Evolutionary conservation across 2,329 filamentous ascomycete species (phyloP).

Genomic region (Hypoxylon sp.): DNA sequence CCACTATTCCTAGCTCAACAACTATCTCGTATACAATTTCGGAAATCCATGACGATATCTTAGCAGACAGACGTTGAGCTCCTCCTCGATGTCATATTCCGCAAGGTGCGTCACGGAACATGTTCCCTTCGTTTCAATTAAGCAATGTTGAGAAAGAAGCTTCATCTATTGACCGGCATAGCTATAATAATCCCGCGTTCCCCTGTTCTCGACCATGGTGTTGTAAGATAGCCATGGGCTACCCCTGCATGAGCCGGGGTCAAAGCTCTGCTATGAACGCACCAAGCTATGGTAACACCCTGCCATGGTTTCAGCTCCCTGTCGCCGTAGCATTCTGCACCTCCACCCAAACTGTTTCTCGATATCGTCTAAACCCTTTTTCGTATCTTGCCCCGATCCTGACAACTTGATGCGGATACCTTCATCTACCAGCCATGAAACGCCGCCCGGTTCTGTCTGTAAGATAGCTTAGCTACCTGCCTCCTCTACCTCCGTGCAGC

Average conservation of each 20-base stretch:
- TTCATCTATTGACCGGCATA: constrained; percentile 40
- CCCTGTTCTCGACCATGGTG: constrained; percentile 12
- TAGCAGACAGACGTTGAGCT: too few relatives aligned
- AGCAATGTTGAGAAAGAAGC: constrained; percentile 36
- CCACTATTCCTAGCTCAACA: background rate
- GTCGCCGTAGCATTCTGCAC: constrained; percentile 45
- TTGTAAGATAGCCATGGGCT: constrained; percentile 12
- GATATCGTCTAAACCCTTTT: constrained; percentile 41
- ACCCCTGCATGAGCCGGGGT: constrained; percentile 25
- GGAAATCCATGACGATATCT: too few relatives aligned
- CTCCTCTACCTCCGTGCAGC: constrained; percentile 6
- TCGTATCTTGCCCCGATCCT: constrained; percentile 40
- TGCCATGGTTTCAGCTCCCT: constrained; percentile 46
- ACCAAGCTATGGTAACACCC: constrained; percentile 30
- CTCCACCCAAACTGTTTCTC: constrained; percentile 33
- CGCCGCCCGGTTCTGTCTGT: constrained; percentile 13
- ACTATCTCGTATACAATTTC: too few relatives aligned
- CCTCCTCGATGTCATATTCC: constrained; percentile 18
- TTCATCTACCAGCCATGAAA: constrained; percentile 33
- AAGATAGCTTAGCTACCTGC: too few relatives aligned
- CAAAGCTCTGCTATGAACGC: constrained; percentile 26
- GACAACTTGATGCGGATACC: constrained; percentile 34
- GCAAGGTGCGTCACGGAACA: constrained; percentile 29
- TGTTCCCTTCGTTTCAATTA: constrained; percentile 34
- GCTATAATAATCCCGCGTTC: constrained; percentile 17